phyloP scores from a whole-genome alignment of 2,329 filamentous ascomycete species.

The Arthrobotrys iridis region DNA sequence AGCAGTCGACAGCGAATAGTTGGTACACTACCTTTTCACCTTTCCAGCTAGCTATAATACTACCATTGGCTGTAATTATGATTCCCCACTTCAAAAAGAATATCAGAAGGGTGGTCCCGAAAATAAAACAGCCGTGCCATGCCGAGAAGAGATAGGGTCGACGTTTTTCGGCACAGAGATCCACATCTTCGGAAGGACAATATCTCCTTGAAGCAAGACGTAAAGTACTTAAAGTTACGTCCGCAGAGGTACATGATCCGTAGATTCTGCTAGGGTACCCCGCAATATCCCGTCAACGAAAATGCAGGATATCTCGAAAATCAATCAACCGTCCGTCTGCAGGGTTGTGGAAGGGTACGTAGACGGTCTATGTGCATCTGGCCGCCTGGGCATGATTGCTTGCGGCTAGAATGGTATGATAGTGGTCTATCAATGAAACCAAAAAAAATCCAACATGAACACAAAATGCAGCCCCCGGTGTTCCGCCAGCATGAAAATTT shows the following conservation, averaged over 20 bases:
- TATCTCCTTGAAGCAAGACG: slow-evolving; percentile 12
- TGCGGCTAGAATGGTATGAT: slow-evolving; percentile 55
- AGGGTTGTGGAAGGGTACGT: slow-evolving; percentile 23
- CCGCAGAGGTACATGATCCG: slow-evolving; percentile 26
- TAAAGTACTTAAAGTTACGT: slow-evolving; percentile 31
- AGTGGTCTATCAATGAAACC: slow-evolving; percentile 27
- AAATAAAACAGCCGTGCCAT: slow-evolving; percentile 34
- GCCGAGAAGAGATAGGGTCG: slow-evolving; percentile 34
- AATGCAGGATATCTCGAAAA: neutral
- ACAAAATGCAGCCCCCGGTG: neutral
- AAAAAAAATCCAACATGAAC: slow-evolving; percentile 15
- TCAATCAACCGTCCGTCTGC: slow-evolving; percentile 16
- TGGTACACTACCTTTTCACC: slow-evolving; percentile 1
- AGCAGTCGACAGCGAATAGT: slow-evolving; percentile 30
- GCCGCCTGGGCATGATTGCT: slow-evolving; percentile 49
- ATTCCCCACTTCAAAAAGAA: neutral
- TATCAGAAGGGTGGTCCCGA: neutral
- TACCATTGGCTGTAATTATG: slow-evolving; percentile 16
- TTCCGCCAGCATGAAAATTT: slow-evolving; percentile 21
- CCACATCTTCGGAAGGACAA: slow-evolving; percentile 13
- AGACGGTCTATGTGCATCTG: slow-evolving; percentile 21
- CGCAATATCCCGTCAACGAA: slow-evolving; percentile 27
- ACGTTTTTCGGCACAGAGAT: slow-evolving; percentile 38
- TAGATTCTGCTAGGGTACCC: slow-evolving; percentile 29
- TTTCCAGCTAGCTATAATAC: neutral